Base-by-base conservation (phyloP, 2,329 filamentous ascomycete genomes). In the Pseudogymnoascus sp. region DNA sequence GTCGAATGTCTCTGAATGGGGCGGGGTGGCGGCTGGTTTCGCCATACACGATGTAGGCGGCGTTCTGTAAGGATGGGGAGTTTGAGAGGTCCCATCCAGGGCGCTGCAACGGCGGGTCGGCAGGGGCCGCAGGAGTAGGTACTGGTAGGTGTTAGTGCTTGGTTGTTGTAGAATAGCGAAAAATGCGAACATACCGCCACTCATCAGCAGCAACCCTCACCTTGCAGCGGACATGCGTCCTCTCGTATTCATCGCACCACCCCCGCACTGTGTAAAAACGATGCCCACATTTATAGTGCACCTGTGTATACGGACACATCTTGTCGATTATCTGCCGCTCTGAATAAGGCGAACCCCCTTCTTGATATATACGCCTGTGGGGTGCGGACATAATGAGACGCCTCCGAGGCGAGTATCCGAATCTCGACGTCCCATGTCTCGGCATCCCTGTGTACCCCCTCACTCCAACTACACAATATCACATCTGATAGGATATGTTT, bases 271-370 rank as follows among this genome's bases (percentile, higher is more conserved):
- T 80, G 67, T 79, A 84, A 33, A 81, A 77, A 64, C 81, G 73
- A 71, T 85, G 82, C 59, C 77, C 77, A 72, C 82, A 85, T 40
- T 77, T 75, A 70, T 82, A 84, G 65, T 82, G 79, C 62, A 84
- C 82, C 72, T 83, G 79, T 18, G 79, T 84, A 67, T 84, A 84
- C 70, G 84, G 81, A 71, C 82, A 85, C 82, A 84, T 84, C 59
- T 62, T 73, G 66, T 18, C n/a, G n/a, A n/a, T n/a, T n/a, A n/a
- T n/a, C n/a, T n/a, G n/a, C n/a, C n/a, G n/a, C n/a, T n/a, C n/a
- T n/a, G n/a, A n/a, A n/a, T n/a, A n/a, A n/a, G n/a, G n/a, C n/a
- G n/a, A n/a, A n/a, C n/a, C n/a, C n/a, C n/a, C n/a, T n/a, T n/a
- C n/a, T n/a, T n/a, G n/a, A n/a, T n/a, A 23, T 4, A 23, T 4